Base-by-base conservation (phyloP, 345 rosid species). In the Kandelia obovata region DNA sequence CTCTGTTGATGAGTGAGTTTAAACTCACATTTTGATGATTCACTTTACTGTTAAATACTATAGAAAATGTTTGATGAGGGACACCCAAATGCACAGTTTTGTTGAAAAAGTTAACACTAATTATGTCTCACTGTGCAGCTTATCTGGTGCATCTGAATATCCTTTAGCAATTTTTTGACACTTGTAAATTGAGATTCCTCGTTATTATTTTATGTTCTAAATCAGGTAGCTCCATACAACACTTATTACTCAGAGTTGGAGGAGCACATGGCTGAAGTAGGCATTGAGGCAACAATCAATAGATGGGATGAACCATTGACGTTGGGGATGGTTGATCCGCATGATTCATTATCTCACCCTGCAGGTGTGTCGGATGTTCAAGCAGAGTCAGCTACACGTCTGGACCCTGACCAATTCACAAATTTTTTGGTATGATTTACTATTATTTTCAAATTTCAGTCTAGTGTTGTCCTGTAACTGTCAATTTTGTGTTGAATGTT, bases 151-250 rank as follows among this genome's bases (percentile, higher is more conserved):
- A 28, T 55, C 64, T 13, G 46, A 37, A 39, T 26, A 55, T 66
- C 28, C 26, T 43, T 4, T 61, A 39, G 46, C 15, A 39, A 10
- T 10, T 1, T 39, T 39, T 39, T 39, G 46, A 39, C 46, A 39
- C 46, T 39, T 39, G 15, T 10, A 39, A 11, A 43, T 43, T 43
- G 17, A 43, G 4, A 43, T 43, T 43, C 49, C 17, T 43, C 11
- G 30, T 11, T 56, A 25, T 21, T 25, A 56, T 56, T 25, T 23
- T 25, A 56, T 27, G 28, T 56, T 56, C 28, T 27, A 56, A 68
- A 63, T 67, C 82, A 96, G 99, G 97, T 96, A 74, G 98, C 97
- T 61, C 98, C 98, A 52, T 96, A 92, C 71, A 96, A 96, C 82
- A 88, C 98, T 52, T 92, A 81, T 82, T 90, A 92, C 77, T 78